Percentiles rank a stretch among this genome's conserved stretches.
Evolutionary conservation across 2,329 filamentous ascomycete species (phyloP).

Genomic region (Penicillium sp.): DNA sequence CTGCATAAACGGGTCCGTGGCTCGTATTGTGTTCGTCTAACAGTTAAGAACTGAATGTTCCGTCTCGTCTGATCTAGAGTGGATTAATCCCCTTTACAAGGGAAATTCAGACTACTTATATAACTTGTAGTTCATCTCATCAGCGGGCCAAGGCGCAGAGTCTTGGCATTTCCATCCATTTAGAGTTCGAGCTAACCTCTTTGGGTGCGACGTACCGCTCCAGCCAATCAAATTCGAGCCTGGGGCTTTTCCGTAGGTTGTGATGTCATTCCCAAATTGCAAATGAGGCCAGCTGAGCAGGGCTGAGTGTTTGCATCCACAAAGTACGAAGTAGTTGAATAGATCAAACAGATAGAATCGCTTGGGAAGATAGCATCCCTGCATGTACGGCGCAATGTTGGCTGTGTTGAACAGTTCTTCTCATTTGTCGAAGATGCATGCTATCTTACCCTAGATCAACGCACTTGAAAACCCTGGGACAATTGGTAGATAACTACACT

Average conservation of each 20-base stretch:
- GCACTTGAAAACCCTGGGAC: not conserved
- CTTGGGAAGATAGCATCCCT: not conserved
- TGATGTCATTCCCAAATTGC: slow-evolving; percentile 14
- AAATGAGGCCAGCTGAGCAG: not conserved
- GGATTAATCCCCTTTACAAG: not conserved
- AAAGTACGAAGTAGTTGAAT: not conserved
- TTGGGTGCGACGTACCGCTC: slow-evolving; percentile 1
- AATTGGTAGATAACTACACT: not conserved
- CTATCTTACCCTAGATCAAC: not conserved
- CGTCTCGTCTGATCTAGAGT: not conserved
- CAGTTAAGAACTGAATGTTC: not conserved
- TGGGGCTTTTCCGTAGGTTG: not conserved
- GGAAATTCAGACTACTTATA: not conserved
- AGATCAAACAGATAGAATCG: not conserved
- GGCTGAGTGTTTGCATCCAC: not conserved
- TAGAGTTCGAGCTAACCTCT: not conserved
- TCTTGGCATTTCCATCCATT: not conserved
- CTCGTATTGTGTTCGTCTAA: not conserved
- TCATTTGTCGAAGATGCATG: not conserved
- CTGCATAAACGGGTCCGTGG: not conserved
- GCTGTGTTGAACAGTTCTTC: not conserved
- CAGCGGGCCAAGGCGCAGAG: slow-evolving; percentile 2
- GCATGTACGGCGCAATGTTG: too few species aligned
- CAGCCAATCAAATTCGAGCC: not conserved
- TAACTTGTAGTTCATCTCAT: not conserved